Base-by-base conservation (phyloP, 306 rosid genomes). In the Oemleria cerasiformis region DNA sequence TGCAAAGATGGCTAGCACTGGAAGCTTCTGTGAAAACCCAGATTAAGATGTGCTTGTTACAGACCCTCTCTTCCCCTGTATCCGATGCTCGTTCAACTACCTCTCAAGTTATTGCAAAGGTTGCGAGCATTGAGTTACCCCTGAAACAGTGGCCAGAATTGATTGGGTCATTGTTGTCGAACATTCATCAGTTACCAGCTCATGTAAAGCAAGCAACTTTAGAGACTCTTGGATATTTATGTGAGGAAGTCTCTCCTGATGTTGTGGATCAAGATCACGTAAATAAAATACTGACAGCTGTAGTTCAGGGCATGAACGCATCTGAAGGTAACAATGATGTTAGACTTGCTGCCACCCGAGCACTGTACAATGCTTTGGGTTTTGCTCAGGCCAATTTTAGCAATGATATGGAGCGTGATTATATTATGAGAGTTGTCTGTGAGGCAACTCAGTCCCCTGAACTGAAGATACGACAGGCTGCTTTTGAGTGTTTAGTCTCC, bases 351-450 rank as follows among this genome's bases (percentile, higher is more conserved):
- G 91, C 97, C 60, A 87, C 94, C 9, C 83, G 81, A 77, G 96
- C 97, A 45, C 72, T 92, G 81, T 89, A 86, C 74, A 92, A 92
- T 80, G 97, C 96, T 17, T 82, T 92, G 72, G 94, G 90, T 34
- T 89, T 92, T 78, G 90, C 94, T 55, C 94, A 86, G 74, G 97
- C 93, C 73, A 92, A 92, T 81, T 92, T 92, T 75, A 81, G 83
- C 84, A 92, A 87, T 75, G 92, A 86, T 77, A 87, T 83, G 90
- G 97, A 92, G 75, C 94, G 97, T 12, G 94, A 89, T 54, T 92
- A 89, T 76, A 92, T 92, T 69, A 92, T 92, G 97, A 87, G 93
- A 83, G 97, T 92, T 78, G 90, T 92, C 67, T 92, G 93, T 70
- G 97, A 92, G 85, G 83, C 92, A 77, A 87, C 96, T 47, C 71